Evolutionary conservation across 176 grass and related monocot species (phyloP), one percentile per base, ranked within the genome.

Genomic region (Cymbopogon citratus): DNA sequence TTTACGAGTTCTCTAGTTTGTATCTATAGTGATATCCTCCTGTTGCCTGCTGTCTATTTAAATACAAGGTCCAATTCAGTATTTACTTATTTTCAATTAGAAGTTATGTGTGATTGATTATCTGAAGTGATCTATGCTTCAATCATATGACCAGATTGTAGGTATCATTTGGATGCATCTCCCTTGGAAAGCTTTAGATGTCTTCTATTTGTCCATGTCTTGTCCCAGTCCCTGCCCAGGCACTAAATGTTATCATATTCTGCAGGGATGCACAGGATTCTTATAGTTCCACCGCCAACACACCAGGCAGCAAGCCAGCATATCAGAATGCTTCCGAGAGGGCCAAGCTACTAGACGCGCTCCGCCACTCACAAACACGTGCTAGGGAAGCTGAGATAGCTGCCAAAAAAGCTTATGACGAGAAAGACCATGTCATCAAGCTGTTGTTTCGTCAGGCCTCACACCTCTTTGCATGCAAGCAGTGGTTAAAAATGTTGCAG

Each of bases 341-440:
- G 78, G 69, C 75, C 52, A 87, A 88, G 63, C 68, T 95, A 25
- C 19, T 93, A 64, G 96, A 99, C 1, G 92, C 96, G 12, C 90
- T 99, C 71, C 87, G 89, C 25, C 92, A 93, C 77, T 99, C 96
- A 6, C 96, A 99, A 48, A 95, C 96, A 26, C 96, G 91, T 29
- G 96, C 96, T 10, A 91, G 96, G 80, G 75, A 93, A 79, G 96
- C 92, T 7, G 96, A 99, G 85, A 80, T 95, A 29, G 89, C 89
- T 24, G 96, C 91, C 18, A 94, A 93, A 80, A 90, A 90, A 78
- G 92, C 96, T 5, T 81, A 79, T 28, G 74, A 89, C 9, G 96
- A 99, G 76, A 99, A 99, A 82, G 92, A 99, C 16, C 89, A 99
- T 51, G 85, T 95, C 15, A 70, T 99, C 67, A 95, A 91, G 70